Percentiles rank a stretch among this genome's conserved stretches.
phyloP scores from a whole-genome alignment of 768 basidiomycete species.

The Gyrodon lividus region DNA sequence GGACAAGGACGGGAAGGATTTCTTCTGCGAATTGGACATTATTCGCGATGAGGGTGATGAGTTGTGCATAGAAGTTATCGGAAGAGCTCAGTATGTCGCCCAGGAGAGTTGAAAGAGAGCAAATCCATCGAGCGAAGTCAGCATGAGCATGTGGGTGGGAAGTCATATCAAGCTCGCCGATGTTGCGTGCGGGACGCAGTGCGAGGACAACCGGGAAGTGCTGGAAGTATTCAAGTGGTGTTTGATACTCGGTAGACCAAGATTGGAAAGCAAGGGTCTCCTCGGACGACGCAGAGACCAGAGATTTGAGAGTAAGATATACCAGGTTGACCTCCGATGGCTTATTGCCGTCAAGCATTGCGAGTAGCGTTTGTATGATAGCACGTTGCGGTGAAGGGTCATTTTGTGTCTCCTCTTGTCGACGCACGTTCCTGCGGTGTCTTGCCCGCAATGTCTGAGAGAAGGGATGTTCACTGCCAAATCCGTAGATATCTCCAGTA shows the following conservation, averaged over 20 bases:
- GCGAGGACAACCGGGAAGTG: conserved; percentile 40
- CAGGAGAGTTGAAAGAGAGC: conserved; percentile 53
- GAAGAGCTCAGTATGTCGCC: conserved; percentile 52
- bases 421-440: conserved; percentile 21
- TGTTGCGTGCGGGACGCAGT: conserved; percentile 29
- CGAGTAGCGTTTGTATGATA: conserved; percentile 52
- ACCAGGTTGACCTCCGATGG: conserved; percentile 52
- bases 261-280: conserved; percentile 28
- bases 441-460: conserved; percentile 43
- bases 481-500: conserved; percentile 60
- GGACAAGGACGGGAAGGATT: conserved; percentile 73
- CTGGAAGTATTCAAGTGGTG: conserved; percentile 50
- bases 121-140: conserved; percentile 65
- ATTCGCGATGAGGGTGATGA: conserved; percentile 55
- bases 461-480: conserved; percentile 49
- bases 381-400: conserved; percentile 42
- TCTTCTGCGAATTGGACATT: conserved; percentile 61
- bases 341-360: conserved; percentile 54
- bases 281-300: conserved; percentile 42
- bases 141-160: conserved; percentile 39
- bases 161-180: conserved; percentile 37
- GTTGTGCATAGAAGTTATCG: conserved; percentile 67
- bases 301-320: conserved; percentile 62
- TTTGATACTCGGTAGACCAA: conserved; percentile 41
- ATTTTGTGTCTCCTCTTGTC: conserved; percentile 18